A percentile compares a stretch with the other conserved stretches of the same genome.
Evolutionary conservation across 1,284 basidiomycete genomes (phyloP).

Genomic region (Trichosporon faecale): DNA sequence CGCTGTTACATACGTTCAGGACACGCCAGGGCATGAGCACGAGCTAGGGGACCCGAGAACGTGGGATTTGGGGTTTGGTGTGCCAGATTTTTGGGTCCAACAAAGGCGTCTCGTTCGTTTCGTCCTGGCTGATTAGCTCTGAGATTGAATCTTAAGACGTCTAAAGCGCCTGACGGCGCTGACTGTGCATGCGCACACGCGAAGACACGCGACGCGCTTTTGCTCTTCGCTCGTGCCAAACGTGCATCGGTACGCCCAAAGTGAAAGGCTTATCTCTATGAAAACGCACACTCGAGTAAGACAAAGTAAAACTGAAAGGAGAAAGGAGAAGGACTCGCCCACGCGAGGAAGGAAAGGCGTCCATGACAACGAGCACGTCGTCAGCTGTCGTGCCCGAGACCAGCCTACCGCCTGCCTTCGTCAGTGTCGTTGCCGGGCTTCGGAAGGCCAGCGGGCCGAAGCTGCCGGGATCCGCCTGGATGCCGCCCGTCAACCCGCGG

Average conservation of each 20-base stretch:
- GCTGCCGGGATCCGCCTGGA: neutral
- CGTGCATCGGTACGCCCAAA: neutral
- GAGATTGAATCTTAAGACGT: neutral
- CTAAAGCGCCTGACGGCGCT: neutral
- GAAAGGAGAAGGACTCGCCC: neutral
- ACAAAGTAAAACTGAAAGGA: neutral
- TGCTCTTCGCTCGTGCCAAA: neutral
- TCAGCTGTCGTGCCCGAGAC: neutral
- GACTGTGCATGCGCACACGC: too few relatives aligned
- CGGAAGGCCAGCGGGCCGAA: neutral
- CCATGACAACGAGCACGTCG: neutral
- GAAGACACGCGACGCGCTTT: neutral
- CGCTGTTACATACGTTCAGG: neutral
- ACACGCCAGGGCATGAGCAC: neutral
- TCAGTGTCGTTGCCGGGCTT: neutral
- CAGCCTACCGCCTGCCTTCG: neutral
- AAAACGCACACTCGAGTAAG: neutral
- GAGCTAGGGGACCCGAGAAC: neutral
- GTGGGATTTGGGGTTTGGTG: neutral
- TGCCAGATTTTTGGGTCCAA: constrained; percentile 1
- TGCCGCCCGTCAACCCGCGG: neutral
- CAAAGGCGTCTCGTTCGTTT: neutral
- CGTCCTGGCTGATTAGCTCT: neutral
- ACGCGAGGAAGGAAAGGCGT: neutral
- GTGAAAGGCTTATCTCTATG: neutral